Percentiles rank a stretch among this genome's conserved stretches.
These are phyloP conservation scores for Penicillium sumatraense DNA, from an alignment of 2,329 filamentous ascomycete species.

Conservation along the genomic window DNA sequence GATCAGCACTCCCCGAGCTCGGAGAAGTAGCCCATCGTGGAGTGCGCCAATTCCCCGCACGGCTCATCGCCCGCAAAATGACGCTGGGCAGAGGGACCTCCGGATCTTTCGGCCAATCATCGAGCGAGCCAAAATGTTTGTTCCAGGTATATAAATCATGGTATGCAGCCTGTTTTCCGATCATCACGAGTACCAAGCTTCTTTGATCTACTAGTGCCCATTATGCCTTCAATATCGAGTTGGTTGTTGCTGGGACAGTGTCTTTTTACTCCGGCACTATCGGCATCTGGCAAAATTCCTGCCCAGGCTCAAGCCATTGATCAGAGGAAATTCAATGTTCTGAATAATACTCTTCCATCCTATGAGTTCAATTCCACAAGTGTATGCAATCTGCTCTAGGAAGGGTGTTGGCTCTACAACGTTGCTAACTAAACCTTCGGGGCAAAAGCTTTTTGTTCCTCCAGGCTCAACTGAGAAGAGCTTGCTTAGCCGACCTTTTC, in stretches of 20 bases:
- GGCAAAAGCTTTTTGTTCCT: constrained; percentile 14
- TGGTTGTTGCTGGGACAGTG: background rate
- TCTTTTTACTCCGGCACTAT: background rate
- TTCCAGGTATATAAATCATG: background rate
- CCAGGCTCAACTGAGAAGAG: constrained; percentile 16
- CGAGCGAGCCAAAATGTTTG: background rate
- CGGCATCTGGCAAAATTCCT: constrained; percentile 9
- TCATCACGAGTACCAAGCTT: background rate
- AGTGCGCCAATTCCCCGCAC: constrained; percentile 1
- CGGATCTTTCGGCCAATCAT: background rate
- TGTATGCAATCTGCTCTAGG: constrained; percentile 6
- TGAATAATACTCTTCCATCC: constrained; percentile 19
- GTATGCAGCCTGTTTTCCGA: background rate
- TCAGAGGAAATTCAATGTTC: constrained; percentile 21
- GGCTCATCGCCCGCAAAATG: background rate
- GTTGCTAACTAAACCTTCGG: background rate
- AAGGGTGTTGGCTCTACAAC: background rate
- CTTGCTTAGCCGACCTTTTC: constrained; percentile 11
- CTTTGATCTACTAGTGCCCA: background rate
- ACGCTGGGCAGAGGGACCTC: background rate
- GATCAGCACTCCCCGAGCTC: constrained; percentile 15
- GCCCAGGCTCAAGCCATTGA: constrained; percentile 22
- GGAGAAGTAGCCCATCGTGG: constrained; percentile 27
- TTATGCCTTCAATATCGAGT: background rate
- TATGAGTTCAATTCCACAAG: constrained; percentile 18